These are phyloP conservation scores for Monilinia fructigena DNA, from an alignment of 2,329 filamentous ascomycete genomes.

Conservation along the genomic window DNA sequence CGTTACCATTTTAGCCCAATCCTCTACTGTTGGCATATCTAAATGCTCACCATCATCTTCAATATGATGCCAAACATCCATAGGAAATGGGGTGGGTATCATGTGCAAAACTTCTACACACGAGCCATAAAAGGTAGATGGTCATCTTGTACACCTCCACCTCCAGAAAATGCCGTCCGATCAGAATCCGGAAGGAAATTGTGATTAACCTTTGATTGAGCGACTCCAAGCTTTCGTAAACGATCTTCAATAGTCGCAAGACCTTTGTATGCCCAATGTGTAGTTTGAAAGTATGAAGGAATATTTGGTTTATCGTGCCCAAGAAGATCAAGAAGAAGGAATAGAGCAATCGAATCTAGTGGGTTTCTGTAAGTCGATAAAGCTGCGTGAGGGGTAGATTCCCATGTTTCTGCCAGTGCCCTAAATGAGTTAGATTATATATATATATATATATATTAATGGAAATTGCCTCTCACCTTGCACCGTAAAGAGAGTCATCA, in stretches of 20 bases:
- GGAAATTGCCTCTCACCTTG: conserved; percentile 56
- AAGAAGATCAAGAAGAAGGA: conserved; percentile 87
- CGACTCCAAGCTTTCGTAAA: conserved; percentile 63
- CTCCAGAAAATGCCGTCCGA: conserved; percentile 48
- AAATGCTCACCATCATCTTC: conserved; percentile 82
- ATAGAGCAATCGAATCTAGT: conserved; percentile 78
- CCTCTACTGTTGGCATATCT: conserved; percentile 73
- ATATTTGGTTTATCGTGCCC: conserved; percentile 67
- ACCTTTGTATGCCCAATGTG: conserved; percentile 87
- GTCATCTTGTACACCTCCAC: conserved; percentile 71
- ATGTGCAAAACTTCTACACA: conserved; percentile 84
- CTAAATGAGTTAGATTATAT: conserved; percentile 41
- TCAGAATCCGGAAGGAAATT: conserved; percentile 66
- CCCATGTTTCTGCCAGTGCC: conserved; percentile 80
- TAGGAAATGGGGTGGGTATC: conserved; percentile 79
- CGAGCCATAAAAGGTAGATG: conserved; percentile 86
- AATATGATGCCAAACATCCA: conserved; percentile 77
- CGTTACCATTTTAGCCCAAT: conserved; percentile 83
- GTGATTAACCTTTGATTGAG: conserved; percentile 58
- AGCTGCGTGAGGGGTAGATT: conserved; percentile 64
- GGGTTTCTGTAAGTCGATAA: conserved; percentile 73
- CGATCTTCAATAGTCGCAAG: conserved; percentile 74
- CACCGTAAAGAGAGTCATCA: conserved; percentile 83
- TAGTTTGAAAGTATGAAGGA: conserved; percentile 84
- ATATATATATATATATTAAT: not conserved